Evolutionary conservation across 192 early-diverging fungal species (phyloP), one percentile per base, ranked within the genome.

Genomic region (Gamsiella multidivaricata): DNA sequence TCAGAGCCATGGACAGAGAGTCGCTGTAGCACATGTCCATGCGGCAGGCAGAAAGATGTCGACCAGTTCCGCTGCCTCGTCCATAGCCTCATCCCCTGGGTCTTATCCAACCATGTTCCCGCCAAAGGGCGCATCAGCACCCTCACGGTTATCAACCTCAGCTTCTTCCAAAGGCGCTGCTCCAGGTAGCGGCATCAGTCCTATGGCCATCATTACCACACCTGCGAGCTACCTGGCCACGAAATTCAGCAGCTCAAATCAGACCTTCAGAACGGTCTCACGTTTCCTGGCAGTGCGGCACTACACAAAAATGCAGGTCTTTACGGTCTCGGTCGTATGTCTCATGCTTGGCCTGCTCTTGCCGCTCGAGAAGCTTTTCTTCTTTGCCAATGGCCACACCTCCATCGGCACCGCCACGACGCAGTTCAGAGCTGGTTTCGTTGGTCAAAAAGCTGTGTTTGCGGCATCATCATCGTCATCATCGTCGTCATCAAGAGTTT

Each of bases 291-390:
- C 70, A 2, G 50, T 74, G 33, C 70, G 75, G 18, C 68, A 82
- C 29, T 76, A 78, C 39, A 79, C 81, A 39, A 82, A 73, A 39
- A 82, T 80, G 66, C 82, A 83, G 53, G 62, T 83, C 53, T 61
- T 83, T 36, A 70, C 79, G 0, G 82, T 80, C 54, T 80, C 76
- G 3, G 51, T 79, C 11, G 26, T 80, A 25, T 83, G 76, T 46
- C 72, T 83, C 20, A 25, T 83, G 15, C n/a, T 79, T 43, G 82
- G 82, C 9, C 32, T 83, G 37, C 51, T 83, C 3, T 34, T 83
- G 31, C 82, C 82, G 3, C 54, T 83, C 23, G 82, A 83, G 22
- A 83, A 80, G 62, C 41, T 81, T 34, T 52, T 69, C 17, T 31
- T 70, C 33, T 33, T 68, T 54, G 45, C 32, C 4, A 49, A 62